Percentiles rank a stretch among this genome's conserved stretches.
Conservation (phyloP, 345 rosid species). For the Eucalyptus polybractea region DNA sequence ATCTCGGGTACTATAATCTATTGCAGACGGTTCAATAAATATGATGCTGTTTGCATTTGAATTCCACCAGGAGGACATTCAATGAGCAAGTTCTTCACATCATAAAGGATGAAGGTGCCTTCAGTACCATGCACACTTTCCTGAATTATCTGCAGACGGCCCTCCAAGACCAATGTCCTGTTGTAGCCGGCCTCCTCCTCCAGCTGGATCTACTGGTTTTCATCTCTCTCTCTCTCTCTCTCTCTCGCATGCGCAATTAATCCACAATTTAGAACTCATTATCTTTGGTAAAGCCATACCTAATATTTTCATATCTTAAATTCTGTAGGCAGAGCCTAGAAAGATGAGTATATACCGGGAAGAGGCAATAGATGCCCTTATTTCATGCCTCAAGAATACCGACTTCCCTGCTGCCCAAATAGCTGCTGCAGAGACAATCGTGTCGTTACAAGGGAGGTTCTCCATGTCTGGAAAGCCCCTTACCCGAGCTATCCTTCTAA, state of each 20-base stretch:
- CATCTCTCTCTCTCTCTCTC: background rate
- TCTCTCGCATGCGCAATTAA: background rate
- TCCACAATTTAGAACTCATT: background rate
- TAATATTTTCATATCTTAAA: background rate
- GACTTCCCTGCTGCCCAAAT: slow-evolving; percentile 41
- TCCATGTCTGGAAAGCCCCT: slow-evolving; percentile 48
- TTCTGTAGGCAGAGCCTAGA: slow-evolving; percentile 53
- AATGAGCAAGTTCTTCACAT: slow-evolving; percentile 47
- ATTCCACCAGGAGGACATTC: slow-evolving; percentile 28
- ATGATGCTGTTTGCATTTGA: background rate
- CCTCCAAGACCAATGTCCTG: slow-evolving; percentile 30
- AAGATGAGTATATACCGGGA: slow-evolving; percentile 71
- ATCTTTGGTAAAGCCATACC: background rate
- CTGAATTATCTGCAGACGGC: slow-evolving; percentile 43
- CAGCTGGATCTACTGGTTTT: slow-evolving; percentile 68
- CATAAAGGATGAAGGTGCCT: slow-evolving; percentile 45
- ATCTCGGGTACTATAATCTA: background rate
- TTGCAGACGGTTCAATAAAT: background rate
- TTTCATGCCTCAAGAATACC: slow-evolving; percentile 40
- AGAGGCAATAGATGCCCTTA: slow-evolving; percentile 58
- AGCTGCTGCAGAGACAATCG: slow-evolving; percentile 45
- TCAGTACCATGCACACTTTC: slow-evolving; percentile 54
- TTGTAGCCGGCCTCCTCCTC: slow-evolving; percentile 47
- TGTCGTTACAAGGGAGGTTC: slow-evolving; percentile 49
- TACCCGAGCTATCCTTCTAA: slow-evolving; percentile 36